Conservation (phyloP, 345 rosid species). For the Populus tremula region DNA sequence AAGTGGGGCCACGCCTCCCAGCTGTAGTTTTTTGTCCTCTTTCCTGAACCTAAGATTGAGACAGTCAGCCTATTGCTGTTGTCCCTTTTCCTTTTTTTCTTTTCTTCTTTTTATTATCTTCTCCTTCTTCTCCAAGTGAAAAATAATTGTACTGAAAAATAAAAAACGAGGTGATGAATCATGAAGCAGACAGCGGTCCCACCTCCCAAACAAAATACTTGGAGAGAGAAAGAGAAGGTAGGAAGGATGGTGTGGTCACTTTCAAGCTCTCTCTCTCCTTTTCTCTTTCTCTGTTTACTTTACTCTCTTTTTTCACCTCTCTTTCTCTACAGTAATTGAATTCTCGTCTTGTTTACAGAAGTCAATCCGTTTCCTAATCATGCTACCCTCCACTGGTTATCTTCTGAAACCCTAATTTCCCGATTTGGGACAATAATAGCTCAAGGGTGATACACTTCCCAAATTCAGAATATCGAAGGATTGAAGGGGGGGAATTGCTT, state of each 20-base stretch:
- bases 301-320: too few species aligned
- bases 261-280: slow-evolving; percentile 5
- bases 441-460: background rate
- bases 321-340: too few species aligned
- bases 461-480: too few species aligned
- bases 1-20: slow-evolving; percentile 35
- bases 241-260: slow-evolving; percentile 17
- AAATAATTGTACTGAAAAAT: background rate
- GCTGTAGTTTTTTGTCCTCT: slow-evolving; percentile 41
- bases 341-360: too few species aligned
- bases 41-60: slow-evolving; percentile 30
- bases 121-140: background rate
- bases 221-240: background rate
- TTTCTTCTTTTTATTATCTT: background rate
- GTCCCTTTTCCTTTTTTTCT: slow-evolving; percentile 17
- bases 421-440: background rate
- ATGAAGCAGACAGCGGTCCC: background rate
- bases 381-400: too few species aligned
- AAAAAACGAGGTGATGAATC: too few species aligned
- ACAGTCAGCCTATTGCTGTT: slow-evolving; percentile 23
- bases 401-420: background rate
- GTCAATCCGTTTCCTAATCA: background rate
- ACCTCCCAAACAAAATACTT: background rate
- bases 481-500: too few species aligned
- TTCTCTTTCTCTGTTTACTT: too few species aligned